Evolutionary conservation across 2,329 filamentous ascomycete genomes (phyloP).

Genomic region (Fusarium transvaalense): DNA sequence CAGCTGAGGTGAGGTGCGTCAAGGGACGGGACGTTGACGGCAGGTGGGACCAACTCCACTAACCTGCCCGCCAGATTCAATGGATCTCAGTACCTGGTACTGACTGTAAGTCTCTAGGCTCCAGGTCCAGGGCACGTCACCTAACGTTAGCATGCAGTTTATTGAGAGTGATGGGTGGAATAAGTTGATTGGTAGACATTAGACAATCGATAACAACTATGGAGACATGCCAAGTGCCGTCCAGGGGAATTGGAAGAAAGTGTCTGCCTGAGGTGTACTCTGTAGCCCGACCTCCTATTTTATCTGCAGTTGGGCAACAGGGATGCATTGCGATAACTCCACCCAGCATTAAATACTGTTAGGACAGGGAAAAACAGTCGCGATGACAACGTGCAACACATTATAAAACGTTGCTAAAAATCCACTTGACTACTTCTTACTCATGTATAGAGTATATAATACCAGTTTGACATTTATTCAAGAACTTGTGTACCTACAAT

Average conservation of each 20-base stretch:
- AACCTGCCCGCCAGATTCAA: not conserved
- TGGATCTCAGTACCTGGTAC: not conserved
- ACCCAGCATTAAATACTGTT: constrained; percentile 51
- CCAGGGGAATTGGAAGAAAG: constrained; percentile 25
- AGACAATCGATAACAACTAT: not conserved
- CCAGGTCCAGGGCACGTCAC: not conserved
- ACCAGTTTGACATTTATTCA: no score
- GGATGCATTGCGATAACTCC: constrained; percentile 44
- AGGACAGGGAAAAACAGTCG: constrained; percentile 16
- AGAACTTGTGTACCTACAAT: not conserved
- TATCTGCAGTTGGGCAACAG: constrained; percentile 17
- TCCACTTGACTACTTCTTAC: fast-evolving
- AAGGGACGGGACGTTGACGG: constrained; percentile 2
- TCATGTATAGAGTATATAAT: not conserved
- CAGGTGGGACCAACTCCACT: not conserved
- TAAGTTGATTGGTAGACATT: not conserved
- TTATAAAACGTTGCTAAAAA: not conserved
- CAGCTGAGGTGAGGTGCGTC: not conserved
- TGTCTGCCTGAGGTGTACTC: constrained; percentile 37
- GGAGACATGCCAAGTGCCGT: constrained; percentile 2
- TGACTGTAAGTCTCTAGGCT: not conserved
- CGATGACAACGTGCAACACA: not conserved
- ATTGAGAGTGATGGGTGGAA: not conserved
- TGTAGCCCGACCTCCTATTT: constrained; percentile 47
- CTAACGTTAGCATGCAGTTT: not conserved